Evolutionary conservation across 192 early-diverging fungal genomes (phyloP), one percentile per base, ranked within the genome.

Genomic region (Mycoemilia scoparia): DNA sequence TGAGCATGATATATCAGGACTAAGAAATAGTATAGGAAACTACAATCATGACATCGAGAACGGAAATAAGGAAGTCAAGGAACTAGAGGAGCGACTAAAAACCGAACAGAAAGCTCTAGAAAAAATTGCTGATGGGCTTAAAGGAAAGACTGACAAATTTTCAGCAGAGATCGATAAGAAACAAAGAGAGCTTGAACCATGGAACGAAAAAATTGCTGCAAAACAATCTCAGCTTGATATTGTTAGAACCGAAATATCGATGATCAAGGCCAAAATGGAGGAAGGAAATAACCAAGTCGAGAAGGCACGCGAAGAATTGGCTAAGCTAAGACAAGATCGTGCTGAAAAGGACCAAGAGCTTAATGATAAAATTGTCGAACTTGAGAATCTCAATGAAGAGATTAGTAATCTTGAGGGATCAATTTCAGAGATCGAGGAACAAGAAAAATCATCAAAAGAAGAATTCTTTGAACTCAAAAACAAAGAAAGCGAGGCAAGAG

Each of bases 71-170:
- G 82, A 91, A 34, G 29, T 76, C 1, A 66, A 60, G 0, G 60
- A 66, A 7, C 61, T 89, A 11, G 74, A 73, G 36, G 63, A 51
- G 20, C 62, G 71, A 5, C 40, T 87, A 20, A 62, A 49, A 7
- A 48, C 9, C 9, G 87, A 88, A 38, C 77, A 87, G 27, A 52
- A 47, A 7, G 53, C 54, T 31, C 54, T 97, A 27, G 82, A 87
- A 31, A 63, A 74, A 18, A 87, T 97, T 36, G 65, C 67, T 22
- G 67, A 77, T 44, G 65, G 75, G 24, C 57, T 96, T 32, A 70
- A 73, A 61, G 83, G 79, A 24, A 96, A 96, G 51, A 93, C 95
- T 0, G 73, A 84, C 21, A 65, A 36, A n/a, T 78, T 81, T 43
- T 73, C 84, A 26, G 49, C 60, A 17, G 52, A 84, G 27, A 88